Conservation (phyloP, 768 basidiomycete species). For the Amyloporia xantha region DNA sequence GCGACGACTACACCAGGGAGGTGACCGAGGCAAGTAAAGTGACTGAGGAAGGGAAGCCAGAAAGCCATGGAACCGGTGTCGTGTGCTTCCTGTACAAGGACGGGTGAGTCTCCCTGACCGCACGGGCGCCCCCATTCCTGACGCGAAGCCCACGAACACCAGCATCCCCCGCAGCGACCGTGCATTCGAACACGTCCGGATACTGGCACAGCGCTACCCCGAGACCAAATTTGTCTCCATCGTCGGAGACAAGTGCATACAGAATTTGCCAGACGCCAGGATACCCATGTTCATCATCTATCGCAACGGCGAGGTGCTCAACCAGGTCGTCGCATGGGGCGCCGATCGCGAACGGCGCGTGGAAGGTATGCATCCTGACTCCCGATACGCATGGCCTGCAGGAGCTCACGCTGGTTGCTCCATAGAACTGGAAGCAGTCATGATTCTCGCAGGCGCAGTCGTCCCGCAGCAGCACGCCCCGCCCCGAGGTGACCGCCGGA, state of each 20-base stretch:
- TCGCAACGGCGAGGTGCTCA: conserved; percentile 82
- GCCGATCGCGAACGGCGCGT: conserved; percentile 68
- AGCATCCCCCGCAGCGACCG: conserved; percentile 81
- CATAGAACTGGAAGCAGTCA: conserved; percentile 64
- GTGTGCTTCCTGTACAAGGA: conserved; percentile 95
- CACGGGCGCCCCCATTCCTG: neutral
- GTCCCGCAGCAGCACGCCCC: conserved; percentile 46
- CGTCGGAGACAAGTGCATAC: conserved; percentile 90
- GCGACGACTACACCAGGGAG: conserved; percentile 92
- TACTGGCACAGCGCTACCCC: conserved; percentile 76
- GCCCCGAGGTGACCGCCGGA: conserved; percentile 14
- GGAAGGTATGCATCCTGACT: conserved; percentile 60
- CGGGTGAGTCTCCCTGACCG: conserved; percentile 47
- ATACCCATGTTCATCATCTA: conserved; percentile 92
- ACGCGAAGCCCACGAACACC: neutral
- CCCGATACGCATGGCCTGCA: too few relatives aligned
- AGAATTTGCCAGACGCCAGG: conserved; percentile 88
- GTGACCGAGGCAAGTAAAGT: conserved; percentile 88
- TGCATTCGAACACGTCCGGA: conserved; percentile 59
- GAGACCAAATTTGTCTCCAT: conserved; percentile 96
- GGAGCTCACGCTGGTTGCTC: neutral
- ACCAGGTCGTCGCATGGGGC: conserved; percentile 82
- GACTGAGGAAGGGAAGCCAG: conserved; percentile 56
- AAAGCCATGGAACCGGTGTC: conserved; percentile 80
- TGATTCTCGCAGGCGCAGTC: conserved; percentile 60